Evolutionary conservation across 176 grass and related monocot species (phyloP).

Genomic region (Aechmea fasciata): DNA sequence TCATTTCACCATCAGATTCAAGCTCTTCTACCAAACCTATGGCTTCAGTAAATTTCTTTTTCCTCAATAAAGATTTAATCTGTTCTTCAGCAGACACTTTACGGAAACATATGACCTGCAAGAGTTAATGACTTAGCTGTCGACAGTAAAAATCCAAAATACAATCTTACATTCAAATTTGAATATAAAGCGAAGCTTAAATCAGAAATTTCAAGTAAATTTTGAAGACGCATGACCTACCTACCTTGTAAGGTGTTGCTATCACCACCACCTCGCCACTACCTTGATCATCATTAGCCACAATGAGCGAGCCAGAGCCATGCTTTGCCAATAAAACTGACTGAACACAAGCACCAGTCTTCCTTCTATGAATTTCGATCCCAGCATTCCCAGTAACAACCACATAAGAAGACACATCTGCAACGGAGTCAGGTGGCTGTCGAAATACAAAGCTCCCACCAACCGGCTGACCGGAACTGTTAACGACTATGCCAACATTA

Average conservation of each 20-base stretch:
- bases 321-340: constrained; percentile 36
- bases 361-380: constrained; percentile 78
- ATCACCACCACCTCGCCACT: constrained; percentile 37
- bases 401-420: constrained; percentile 56
- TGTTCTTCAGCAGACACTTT: constrained; percentile 78
- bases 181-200: not conserved
- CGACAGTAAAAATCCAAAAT: constrained; percentile 9
- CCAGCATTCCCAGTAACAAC: constrained; percentile 46
- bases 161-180: not conserved
- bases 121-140: constrained; percentile 14
- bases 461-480: constrained; percentile 44
- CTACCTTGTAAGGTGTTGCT: constrained; percentile 94
- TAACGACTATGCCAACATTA: constrained; percentile 65
- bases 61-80: constrained; percentile 69
- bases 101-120: constrained; percentile 65
- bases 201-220: not conserved
- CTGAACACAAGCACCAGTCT: constrained; percentile 51
- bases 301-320: constrained; percentile 29
- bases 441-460: constrained; percentile 80
- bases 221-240: constrained; percentile 32
- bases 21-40: constrained; percentile 70
- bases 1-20: constrained; percentile 74
- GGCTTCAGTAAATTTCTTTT: constrained; percentile 63
- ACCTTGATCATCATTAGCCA: constrained; percentile 47
- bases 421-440: constrained; percentile 45